These are phyloP conservation scores for Cucurbita pepo DNA, from an alignment of 306 rosid genomes.

Conservation along the genomic window DNA sequence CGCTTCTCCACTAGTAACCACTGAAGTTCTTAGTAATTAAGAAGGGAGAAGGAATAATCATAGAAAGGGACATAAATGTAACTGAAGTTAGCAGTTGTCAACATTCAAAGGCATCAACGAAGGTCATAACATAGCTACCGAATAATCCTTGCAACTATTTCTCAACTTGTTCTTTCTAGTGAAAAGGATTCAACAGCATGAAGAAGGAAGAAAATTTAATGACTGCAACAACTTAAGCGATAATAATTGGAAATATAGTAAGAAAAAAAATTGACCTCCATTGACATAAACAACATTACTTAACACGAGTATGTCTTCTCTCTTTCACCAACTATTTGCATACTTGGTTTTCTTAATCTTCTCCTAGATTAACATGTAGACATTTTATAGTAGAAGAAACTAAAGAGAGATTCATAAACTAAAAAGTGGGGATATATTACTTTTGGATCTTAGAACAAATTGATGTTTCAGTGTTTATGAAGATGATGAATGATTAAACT, in stretches of 20 bases:
- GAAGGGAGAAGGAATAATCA: too few relatives aligned
- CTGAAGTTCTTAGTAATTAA: too few relatives aligned
- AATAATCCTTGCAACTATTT: neutral
- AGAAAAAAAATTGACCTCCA: too few relatives aligned
- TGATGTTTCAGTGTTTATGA: neutral
- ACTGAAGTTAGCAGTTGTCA: neutral
- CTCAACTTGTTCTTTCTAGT: neutral
- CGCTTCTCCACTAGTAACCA: too few relatives aligned
- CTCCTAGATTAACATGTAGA: neutral
- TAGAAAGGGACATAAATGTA: neutral
- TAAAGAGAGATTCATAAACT: neutral
- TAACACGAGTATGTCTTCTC: too few relatives aligned
- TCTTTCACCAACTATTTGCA: too few relatives aligned
- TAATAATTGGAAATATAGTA: too few relatives aligned
- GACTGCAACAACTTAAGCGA: too few relatives aligned
- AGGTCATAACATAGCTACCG: neutral
- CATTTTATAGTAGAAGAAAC: neutral
- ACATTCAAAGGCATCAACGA: neutral
- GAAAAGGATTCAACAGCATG: neutral
- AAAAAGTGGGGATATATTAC: neutral
- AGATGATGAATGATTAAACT: neutral
- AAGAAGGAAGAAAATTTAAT: too few relatives aligned
- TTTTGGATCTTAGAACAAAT: neutral
- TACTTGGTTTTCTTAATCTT: neutral
- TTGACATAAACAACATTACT: too few relatives aligned